Evolutionary conservation across 1,139 yeast species (phyloP), one percentile per base, ranked within the genome.

Genomic region (Nakaseomyces delphensis): DNA sequence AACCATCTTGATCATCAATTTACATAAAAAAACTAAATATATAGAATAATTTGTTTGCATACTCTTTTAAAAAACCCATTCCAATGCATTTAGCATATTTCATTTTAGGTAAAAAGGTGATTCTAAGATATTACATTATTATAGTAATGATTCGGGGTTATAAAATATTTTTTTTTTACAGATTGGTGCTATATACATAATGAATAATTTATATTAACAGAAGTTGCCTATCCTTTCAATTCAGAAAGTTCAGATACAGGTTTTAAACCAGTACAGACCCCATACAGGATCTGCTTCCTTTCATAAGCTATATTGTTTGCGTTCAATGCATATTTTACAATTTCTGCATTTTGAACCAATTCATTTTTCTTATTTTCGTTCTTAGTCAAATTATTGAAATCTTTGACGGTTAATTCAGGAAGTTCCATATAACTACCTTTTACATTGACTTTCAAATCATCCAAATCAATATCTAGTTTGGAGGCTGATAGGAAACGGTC

Each of bases 241-340:
- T 24, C 31, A 13, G 21, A 18, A 6, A 36, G 24, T 27, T 50
- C 53, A 13, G 61, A 49, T 16, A 57, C 42, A 15, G 59, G 57
- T 36, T 53, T 55, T 28, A 53, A 38, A 35, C 62, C 64, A n/a
- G 61, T 51, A 40, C 64, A 59, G 14, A 57, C 56, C 21, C 56
- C 50, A 36, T 50, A 51, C 9, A 58, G 38, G 14, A 51, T 38
- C 33, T 52, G 41, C 23, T 53, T 51, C 29, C 41, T 43, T 7
- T 43, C 51, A 13, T 42, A 11, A 37, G 50, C 47, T 20, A 48
- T 29, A 33, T 41, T 46, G 19, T 47, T 37, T 39, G 45, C 46
- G 33, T 54, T 52, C 40, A 59, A 47, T 37, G 56, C 52, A 18
- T 45, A 25, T 44, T 55, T 54, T 3, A 50, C 60, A 30, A 50